Base-by-base conservation (phyloP, 2,329 filamentous ascomycete species). In the Alternaria ventricosa region DNA sequence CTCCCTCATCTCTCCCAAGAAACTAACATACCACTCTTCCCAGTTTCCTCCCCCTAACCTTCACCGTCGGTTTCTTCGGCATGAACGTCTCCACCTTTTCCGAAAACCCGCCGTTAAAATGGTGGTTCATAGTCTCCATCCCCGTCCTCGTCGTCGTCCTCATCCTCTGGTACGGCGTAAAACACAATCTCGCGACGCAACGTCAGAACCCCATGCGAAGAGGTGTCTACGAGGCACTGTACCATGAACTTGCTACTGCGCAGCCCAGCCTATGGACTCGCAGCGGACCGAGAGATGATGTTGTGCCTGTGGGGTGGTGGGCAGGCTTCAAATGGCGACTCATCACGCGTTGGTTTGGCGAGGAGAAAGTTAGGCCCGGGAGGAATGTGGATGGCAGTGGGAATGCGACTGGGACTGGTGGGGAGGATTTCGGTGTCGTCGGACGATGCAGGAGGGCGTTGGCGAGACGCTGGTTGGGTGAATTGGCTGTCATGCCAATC, bases 1-100 rank as follows among this genome's bases (percentile, higher is more conserved):
- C 28, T 28, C 7, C 7, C 25, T 18, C 11, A 13, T 8, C 20
- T 6, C 4, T 22, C 12, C 0, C 10, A 4, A 12, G 9, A 49
- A 33, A 25, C 55, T 58, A n/a, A 62, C 23, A 15, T 6, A 7
- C 5, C 27, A 9, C 9, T n/a, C n/a, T n/a, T n/a, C 12, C 10
- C 12, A 60, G 44, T 77, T 84, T 93, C 73, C 89, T 92, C 75
- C 87, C 85, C 0, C 73, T 86, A 10, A 87, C 84, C 1, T 86
- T 85, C 65, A 79, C 84, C 13, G 79, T 78, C 4, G 81, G 81
- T 11, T 83, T 85, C 71, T 85, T 84, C 64, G 84, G 83, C 45
- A 86, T 86, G 84, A 86, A 87, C 67, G 84, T 86, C 15, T 78
- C 82, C 63, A 78, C 79, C 1, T 85, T 86, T 59, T 53, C 51